Conservation (phyloP, 306 rosid genomes). For the Lagenaria siceraria region DNA sequence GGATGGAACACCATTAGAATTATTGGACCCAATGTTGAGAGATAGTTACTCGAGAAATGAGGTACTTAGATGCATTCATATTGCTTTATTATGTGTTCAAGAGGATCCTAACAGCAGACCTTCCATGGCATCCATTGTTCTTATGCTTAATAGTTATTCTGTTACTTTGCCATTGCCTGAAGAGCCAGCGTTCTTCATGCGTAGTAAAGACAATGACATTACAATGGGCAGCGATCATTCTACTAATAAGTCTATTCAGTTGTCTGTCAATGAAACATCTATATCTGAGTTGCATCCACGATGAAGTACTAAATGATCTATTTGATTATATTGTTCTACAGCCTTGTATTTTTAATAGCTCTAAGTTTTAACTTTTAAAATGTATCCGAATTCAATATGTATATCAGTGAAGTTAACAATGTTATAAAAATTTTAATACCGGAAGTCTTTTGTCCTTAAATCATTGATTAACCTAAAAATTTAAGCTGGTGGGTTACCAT, state of each 20-base stretch:
- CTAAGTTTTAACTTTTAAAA: background rate
- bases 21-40: conserved; percentile 12
- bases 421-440: no score
- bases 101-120: conserved; percentile 20
- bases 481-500: no score
- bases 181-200: background rate
- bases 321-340: background rate
- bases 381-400: background rate
- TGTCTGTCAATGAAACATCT: background rate
- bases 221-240: background rate
- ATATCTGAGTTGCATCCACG: background rate
- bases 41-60: conserved; percentile 7
- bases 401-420: no score
- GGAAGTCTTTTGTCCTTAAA: no score
- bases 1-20: background rate
- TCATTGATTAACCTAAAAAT: no score
- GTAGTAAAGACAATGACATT: background rate
- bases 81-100: conserved; percentile 21
- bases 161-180: background rate
- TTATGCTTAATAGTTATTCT: conserved; percentile 13
- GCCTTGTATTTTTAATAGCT: background rate
- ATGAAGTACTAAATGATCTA: background rate
- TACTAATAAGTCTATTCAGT: background rate
- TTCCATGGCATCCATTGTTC: conserved; percentile 15
- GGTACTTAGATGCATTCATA: conserved; percentile 21